A percentile compares a stretch with the other conserved stretches of the same genome.
Evolutionary conservation across 768 basidiomycete species (phyloP).

Genomic region (Krasilnikovozyma curviuscula): DNA sequence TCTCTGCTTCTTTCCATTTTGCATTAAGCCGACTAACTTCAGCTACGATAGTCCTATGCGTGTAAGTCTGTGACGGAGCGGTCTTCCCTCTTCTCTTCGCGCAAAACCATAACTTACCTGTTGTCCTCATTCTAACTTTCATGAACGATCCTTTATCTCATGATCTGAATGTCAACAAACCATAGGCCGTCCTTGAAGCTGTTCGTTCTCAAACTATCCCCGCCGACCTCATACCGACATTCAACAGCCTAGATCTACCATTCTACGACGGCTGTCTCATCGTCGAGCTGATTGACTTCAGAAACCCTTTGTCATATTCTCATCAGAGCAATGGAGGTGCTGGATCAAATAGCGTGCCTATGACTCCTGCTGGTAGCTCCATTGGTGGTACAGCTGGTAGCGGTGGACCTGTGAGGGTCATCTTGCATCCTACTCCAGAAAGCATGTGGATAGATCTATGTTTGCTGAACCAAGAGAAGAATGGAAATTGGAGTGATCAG

Average conservation of each 20-base stretch:
- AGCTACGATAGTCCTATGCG: slow-evolving; percentile 29
- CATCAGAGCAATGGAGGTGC: neutral
- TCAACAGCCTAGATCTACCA: slow-evolving; percentile 21
- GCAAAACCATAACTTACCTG: neutral
- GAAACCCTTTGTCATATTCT: slow-evolving; percentile 11
- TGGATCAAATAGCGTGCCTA: slow-evolving; percentile 3
- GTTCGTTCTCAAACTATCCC: slow-evolving; percentile 29
- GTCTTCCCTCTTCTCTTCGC: neutral
- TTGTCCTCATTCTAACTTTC: neutral
- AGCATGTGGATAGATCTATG: slow-evolving; percentile 22
- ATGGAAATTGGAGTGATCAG: slow-evolving; percentile 22
- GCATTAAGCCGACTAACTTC: slow-evolving; percentile 23
- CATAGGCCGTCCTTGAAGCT: slow-evolving; percentile 28
- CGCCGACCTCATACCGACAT: slow-evolving; percentile 23
- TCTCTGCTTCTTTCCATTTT: no score
- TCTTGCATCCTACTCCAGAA: slow-evolving; percentile 22
- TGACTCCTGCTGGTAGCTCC: slow-evolving; percentile 1
- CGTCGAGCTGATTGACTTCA: slow-evolving; percentile 31
- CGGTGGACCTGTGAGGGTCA: slow-evolving; percentile 14
- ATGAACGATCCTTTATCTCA: neutral
- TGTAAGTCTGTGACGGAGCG: slow-evolving; percentile 10
- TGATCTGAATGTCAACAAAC: neutral
- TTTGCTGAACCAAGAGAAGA: slow-evolving; percentile 14
- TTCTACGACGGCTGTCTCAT: slow-evolving; percentile 27
- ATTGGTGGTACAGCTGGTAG: neutral